These are phyloP conservation scores for Fusarium sp. DNA, from an alignment of 2,329 filamentous ascomycete genomes.

Conservation along the genomic window DNA sequence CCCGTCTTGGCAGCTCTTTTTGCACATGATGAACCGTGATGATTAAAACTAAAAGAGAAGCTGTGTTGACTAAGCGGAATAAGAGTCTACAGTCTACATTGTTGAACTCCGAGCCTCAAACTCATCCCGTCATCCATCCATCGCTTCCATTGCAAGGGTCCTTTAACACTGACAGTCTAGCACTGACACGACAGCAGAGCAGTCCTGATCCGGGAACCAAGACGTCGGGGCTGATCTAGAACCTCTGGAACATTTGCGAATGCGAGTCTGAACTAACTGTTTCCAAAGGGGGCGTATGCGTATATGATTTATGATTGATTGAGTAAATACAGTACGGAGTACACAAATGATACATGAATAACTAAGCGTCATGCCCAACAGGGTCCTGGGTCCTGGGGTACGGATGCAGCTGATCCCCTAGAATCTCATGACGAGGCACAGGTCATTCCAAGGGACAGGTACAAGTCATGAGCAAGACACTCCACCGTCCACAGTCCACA, in stretches of 20 bases:
- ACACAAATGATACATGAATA: background rate
- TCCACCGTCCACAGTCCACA: too few relatives aligned
- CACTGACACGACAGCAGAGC: background rate
- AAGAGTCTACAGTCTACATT: background rate
- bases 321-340: too few relatives aligned
- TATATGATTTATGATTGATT: background rate
- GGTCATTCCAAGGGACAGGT: slow-evolving; percentile 17
- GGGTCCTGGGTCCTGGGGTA: slow-evolving; percentile 18
- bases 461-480: slow-evolving; percentile 6
- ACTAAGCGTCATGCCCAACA: slow-evolving; percentile 30
- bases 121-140: slow-evolving; percentile 24
- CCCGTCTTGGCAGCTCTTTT: slow-evolving; percentile 18
- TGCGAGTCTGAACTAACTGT: slow-evolving; percentile 15
- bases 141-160: slow-evolving; percentile 2
- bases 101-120: too few relatives aligned
- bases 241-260: slow-evolving; percentile 21
- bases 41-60: background rate
- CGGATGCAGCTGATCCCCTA: background rate
- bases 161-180: background rate
- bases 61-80: slow-evolving; percentile 5
- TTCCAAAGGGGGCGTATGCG: slow-evolving; percentile 12
- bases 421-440: slow-evolving; percentile 2
- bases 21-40: background rate
- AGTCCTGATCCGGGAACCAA: slow-evolving; percentile 29
- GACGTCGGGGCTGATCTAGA: slow-evolving; percentile 21